Base-by-base conservation (phyloP, 2,329 filamentous ascomycete species). In the Canariomyces notabilis region DNA sequence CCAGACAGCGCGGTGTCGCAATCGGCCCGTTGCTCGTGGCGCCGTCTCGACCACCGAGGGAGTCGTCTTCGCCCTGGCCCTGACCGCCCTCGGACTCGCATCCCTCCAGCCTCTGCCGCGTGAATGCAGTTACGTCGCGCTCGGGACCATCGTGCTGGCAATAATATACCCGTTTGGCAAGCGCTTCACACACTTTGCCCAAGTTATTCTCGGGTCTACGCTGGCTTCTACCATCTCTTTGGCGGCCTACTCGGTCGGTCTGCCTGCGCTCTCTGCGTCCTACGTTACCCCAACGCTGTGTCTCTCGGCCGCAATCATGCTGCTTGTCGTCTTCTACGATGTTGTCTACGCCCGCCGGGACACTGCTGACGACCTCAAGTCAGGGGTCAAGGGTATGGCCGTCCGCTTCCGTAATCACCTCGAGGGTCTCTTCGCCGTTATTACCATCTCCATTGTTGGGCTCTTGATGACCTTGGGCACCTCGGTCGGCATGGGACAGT, bases 141-240 rank as follows among this genome's bases (percentile, higher is more conserved):
- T 29, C 9, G 26, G 9, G 4, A 8, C 14, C 9, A 12, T 29
- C 4, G 26, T 9, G 4, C 8, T 29, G 3, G 26, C 26, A 3
- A 12, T 12, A 3, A 64, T 69, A 20, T 78, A 77, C 54, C 73
- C 75, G 2, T 66, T 76, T 32, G 69, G 68, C 33, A 79, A 78
- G 58, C 68, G 74, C 21, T 61, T 76, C 35, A 76, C 73, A 37
- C 64, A 77, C 55, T 77, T 73, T 53, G 71, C 75, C 1, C 75
- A 77, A 55, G 64, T 71, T 32, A 69, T 74, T 11, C 59, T 78
- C 8, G 75, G 75, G 6, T 60, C 73, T 49, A 68, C 71, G n/a
- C 70, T 77, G 20, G 43, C 46, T 12, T 36, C 15, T 11, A 41
- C 26, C 31, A 32, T 49, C 19, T 40, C 44, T 14, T n/a, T 31